Evolutionary conservation across 345 rosid species (phyloP).

Genomic region (Citrus sinensis): DNA sequence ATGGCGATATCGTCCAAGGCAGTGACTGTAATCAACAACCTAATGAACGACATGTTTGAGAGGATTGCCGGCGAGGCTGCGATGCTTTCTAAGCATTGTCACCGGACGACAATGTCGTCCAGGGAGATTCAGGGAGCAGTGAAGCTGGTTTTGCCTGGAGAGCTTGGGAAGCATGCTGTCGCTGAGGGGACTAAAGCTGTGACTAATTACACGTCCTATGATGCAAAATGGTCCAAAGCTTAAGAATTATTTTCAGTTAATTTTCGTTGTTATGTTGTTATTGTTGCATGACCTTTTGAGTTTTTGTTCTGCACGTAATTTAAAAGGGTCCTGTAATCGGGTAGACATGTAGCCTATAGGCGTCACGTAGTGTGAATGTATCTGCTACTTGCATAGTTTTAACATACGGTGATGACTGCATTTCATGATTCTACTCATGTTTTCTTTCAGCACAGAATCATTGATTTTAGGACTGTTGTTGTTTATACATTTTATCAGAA

Average conservation of each 20-base stretch:
- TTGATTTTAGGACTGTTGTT: too few species aligned
- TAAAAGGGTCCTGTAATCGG: neutral
- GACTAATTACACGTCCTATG: slow-evolving; percentile 34
- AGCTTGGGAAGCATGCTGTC: slow-evolving; percentile 69
- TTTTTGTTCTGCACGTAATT: neutral
- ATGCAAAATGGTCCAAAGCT: neutral
- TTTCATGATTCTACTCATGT: too few species aligned
- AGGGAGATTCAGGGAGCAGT: slow-evolving; percentile 74
- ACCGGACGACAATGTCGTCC: slow-evolving; percentile 47
- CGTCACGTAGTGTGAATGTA: too few species aligned
- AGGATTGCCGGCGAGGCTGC: slow-evolving; percentile 66
- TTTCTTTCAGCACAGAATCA: too few species aligned
- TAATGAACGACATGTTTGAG: slow-evolving; percentile 74
- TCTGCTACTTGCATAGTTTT: too few species aligned
- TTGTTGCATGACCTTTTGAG: neutral
- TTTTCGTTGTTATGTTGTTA: too few species aligned
- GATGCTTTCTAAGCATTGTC: slow-evolving; percentile 31
- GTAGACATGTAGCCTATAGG: too few species aligned
- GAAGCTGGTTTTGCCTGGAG: slow-evolving; percentile 68
- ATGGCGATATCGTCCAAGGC: slow-evolving; percentile 64
- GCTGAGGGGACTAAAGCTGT: slow-evolving; percentile 78
- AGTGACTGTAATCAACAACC: slow-evolving; percentile 58
- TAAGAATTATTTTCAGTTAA: too few species aligned
- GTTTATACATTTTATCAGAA: neutral
- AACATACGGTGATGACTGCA: too few species aligned